Percentiles rank a stretch among this genome's conserved stretches.
Conservation (phyloP, 192 early-diverging fungal genomes). For the Linnemannia schmuckeri region DNA sequence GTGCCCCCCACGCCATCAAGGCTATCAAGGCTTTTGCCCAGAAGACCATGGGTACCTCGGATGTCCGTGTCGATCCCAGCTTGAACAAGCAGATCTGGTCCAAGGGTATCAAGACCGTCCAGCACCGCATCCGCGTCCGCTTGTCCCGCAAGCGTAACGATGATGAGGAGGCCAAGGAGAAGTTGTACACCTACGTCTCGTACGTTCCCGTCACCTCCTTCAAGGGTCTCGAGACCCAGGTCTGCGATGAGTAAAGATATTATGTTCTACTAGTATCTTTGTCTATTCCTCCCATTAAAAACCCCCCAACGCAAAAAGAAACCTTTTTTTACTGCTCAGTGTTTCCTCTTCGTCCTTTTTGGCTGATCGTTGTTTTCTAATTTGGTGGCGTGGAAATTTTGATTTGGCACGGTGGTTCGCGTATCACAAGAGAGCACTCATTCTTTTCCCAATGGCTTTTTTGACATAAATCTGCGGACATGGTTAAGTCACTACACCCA, state of each 20-base stretch:
- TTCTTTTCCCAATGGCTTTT: background rate
- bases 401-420: background rate
- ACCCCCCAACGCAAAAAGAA: background rate
- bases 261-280: constrained; percentile 2
- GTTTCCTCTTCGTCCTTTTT: background rate
- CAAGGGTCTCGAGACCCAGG: constrained; percentile 88
- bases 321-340: background rate
- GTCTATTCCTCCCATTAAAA: constrained; percentile 9
- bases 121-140: constrained; percentile 96
- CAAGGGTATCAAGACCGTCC: constrained; percentile 92
- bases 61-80: constrained; percentile 95
- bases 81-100: constrained; percentile 98
- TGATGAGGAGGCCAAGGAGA: constrained; percentile 95
- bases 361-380: background rate
- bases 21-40: constrained; percentile 91
- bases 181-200: constrained; percentile 96
- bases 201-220: constrained; percentile 88
- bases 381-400: background rate
- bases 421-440: background rate
- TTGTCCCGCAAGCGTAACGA: constrained; percentile 97
- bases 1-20: constrained; percentile 96
- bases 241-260: constrained; percentile 67
- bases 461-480: background rate
- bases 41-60: constrained; percentile 94
- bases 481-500: no score